These are phyloP conservation scores for Pigoraptor vietnamica DNA, from an alignment of 78 protist species.

Conservation along the genomic window DNA sequence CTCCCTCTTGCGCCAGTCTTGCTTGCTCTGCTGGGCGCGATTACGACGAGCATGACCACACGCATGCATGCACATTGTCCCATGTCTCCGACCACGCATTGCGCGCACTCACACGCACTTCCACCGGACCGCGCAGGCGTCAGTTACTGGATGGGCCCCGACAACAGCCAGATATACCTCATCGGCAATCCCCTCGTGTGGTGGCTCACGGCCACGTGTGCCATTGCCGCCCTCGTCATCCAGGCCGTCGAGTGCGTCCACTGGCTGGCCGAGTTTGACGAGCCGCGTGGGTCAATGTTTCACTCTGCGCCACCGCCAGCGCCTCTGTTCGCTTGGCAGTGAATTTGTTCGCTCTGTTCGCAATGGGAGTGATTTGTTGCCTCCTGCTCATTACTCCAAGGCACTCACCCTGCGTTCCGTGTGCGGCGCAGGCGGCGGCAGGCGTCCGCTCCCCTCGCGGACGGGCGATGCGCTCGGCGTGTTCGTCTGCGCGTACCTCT, in stretches of 20 bases:
- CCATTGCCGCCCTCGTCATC: not conserved
- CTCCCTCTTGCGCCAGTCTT: too few relatives aligned
- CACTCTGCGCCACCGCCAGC: too few relatives aligned
- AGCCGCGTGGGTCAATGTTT: too few relatives aligned
- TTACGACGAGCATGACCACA: too few relatives aligned
- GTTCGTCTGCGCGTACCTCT: not conserved
- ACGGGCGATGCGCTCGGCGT: not conserved
- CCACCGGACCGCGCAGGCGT: not conserved
- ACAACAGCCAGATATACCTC: not conserved
- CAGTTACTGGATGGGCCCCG: not conserved
- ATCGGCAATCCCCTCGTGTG: not conserved
- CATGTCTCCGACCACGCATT: not conserved
- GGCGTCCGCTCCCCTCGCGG: too few relatives aligned
- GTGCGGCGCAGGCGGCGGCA: too few relatives aligned
- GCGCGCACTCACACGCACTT: not conserved
- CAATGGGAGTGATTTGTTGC: too few relatives aligned
- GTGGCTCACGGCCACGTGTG: not conserved
- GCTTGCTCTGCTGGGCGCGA: too few relatives aligned
- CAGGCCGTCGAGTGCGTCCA: not conserved
- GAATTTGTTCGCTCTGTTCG: too few relatives aligned
- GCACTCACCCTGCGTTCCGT: not conserved
- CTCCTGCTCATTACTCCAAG: too few relatives aligned
- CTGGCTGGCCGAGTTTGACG: not conserved
- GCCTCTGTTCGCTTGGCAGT: too few relatives aligned
- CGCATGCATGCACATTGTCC: too few relatives aligned